A percentile compares a stretch with the other conserved stretches of the same genome.
Conservation (phyloP, 1,139 yeast species). For the Diutina mesorugosa region DNA sequence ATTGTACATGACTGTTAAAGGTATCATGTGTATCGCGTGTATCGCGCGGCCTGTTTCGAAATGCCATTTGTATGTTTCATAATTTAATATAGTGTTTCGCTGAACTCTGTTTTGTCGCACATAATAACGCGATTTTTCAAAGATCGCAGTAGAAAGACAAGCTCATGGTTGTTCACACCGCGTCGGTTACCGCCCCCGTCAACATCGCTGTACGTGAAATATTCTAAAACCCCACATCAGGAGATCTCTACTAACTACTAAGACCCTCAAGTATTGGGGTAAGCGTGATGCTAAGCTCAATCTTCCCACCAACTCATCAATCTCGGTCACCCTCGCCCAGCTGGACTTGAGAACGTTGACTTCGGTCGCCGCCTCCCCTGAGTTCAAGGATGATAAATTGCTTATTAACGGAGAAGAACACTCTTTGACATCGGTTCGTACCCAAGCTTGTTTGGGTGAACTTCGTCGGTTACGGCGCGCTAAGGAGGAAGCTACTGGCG, state of each 20-base stretch:
- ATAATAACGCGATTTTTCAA: background rate
- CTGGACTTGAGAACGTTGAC: constrained; percentile 84
- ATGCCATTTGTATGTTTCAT: no score
- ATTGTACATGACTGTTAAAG: no score
- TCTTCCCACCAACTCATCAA: constrained; percentile 90
- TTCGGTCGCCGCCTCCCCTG: constrained; percentile 59
- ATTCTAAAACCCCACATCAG: background rate
- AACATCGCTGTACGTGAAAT: constrained; percentile 69
- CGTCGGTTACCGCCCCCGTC: constrained; percentile 93
- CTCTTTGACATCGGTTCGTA: constrained; percentile 52
- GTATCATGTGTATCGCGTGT: no score
- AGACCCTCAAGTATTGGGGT: constrained; percentile 97
- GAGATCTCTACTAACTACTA: constrained; percentile 11
- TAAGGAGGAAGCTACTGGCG: constrained; percentile 36
- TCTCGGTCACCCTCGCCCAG: constrained; percentile 87
- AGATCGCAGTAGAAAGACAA: background rate
- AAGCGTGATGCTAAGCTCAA: constrained; percentile 80
- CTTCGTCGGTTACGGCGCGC: constrained; percentile 52
- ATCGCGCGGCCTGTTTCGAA: no score
- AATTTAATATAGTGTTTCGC: no score
- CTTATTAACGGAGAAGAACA: constrained; percentile 77
- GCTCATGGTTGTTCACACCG: constrained; percentile 29
- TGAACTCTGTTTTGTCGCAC: background rate
- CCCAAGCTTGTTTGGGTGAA: constrained; percentile 70
- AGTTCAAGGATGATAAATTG: constrained; percentile 50